Evolutionary conservation across 352 stramenopile genomes (phyloP).

Genomic region (Chrysophaeum taylorii): DNA sequence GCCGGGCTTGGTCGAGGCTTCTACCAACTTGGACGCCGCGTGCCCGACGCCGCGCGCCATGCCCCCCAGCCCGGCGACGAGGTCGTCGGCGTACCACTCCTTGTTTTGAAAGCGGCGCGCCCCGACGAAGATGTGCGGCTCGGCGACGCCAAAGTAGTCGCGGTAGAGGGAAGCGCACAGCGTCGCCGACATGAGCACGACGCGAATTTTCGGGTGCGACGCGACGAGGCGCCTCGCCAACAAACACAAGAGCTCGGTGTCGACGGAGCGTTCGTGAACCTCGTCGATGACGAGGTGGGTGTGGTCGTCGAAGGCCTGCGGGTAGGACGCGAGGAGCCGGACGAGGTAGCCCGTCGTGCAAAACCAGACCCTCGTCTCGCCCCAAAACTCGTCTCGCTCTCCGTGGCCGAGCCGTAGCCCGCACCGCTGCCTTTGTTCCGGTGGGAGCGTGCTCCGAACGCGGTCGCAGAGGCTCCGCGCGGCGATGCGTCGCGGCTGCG

Average conservation of each 20-base stretch:
- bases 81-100: slow-evolving; percentile 52
- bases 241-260: slow-evolving; percentile 86
- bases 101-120: slow-evolving; percentile 53
- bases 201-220: slow-evolving; percentile 39
- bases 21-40: no score
- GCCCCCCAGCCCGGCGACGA: slow-evolving; percentile 29
- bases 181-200: slow-evolving; percentile 93
- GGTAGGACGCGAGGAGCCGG: slow-evolving; percentile 79
- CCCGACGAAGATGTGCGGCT: slow-evolving; percentile 53
- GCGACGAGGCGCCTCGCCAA: slow-evolving; percentile 63
- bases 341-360: slow-evolving; percentile 93
- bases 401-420: slow-evolving; percentile 61
- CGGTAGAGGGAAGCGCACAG: slow-evolving; percentile 76
- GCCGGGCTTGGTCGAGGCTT: no score
- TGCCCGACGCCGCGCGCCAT: no score
- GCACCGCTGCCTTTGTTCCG: slow-evolving; percentile 41
- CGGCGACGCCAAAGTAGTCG: slow-evolving; percentile 47
- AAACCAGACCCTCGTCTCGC: slow-evolving; percentile 79
- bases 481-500: slow-evolving; percentile 83
- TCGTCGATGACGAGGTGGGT: slow-evolving; percentile 93
- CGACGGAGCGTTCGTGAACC: slow-evolving; percentile 75
- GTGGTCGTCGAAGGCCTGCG: slow-evolving; percentile 62
- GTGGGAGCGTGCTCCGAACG: slow-evolving; percentile 41
- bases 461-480: slow-evolving; percentile 77
- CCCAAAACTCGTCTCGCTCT: slow-evolving; percentile 48